phyloP scores from a whole-genome alignment of 169 alveolate genomes.

The Babesia ovis region DNA sequence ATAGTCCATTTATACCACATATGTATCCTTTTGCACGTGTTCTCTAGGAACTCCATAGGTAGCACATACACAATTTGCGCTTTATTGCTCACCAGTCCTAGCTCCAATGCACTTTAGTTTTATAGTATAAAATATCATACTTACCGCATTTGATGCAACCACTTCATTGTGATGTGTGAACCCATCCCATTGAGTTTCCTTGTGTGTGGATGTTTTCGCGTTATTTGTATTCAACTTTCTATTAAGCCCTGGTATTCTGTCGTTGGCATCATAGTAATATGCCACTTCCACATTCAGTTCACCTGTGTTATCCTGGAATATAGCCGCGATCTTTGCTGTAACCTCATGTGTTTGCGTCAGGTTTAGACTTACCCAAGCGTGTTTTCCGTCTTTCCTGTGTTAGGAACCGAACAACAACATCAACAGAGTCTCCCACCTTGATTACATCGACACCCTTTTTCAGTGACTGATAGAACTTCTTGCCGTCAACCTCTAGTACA shows the following conservation, averaged over 20 bases:
- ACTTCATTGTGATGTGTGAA: conserved; percentile 63
- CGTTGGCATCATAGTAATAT: conserved; percentile 60
- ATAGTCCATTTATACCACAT: no score
- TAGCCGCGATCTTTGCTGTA: conserved; percentile 65
- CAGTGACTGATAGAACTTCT: conserved; percentile 54
- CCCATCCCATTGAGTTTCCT: conserved; percentile 47
- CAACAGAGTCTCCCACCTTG: conserved; percentile 57
- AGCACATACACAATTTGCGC: no score
- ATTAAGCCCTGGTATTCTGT: conserved; percentile 23
- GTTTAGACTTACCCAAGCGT: conserved; percentile 29
- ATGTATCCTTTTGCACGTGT: no score
- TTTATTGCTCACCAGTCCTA: no score
- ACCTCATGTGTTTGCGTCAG: neutral
- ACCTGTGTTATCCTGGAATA: conserved; percentile 42
- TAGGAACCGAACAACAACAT: conserved; percentile 17
- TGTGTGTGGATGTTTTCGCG: neutral
- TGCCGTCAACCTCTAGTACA: conserved; percentile 53
- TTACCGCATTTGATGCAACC: conserved; percentile 59
- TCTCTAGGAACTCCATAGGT: no score
- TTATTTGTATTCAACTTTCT: neutral
- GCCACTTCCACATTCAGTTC: conserved; percentile 61
- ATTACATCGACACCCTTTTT: conserved; percentile 38
- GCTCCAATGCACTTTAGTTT: neutral
- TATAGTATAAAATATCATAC: neutral
- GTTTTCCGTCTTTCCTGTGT: conserved; percentile 22